Conservation (phyloP, 1,284 basidiomycete species). For the Pyrrhoderma lamaoense region DNA sequence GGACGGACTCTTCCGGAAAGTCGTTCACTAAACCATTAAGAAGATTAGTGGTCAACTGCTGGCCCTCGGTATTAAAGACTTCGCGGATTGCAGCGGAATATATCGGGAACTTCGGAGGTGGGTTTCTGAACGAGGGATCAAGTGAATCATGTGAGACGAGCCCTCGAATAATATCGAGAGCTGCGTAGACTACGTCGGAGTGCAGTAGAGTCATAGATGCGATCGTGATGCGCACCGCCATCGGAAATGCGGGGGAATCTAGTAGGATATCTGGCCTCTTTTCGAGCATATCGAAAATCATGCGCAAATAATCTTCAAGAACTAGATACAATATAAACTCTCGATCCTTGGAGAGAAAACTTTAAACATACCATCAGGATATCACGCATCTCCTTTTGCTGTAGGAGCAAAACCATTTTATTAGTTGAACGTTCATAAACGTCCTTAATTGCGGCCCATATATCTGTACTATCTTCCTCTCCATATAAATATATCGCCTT, state of each 20-base stretch:
- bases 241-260: conserved; percentile 65
- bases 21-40: conserved; percentile 76
- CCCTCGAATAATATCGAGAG: conserved; percentile 74
- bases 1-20: conserved; percentile 83
- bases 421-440: conserved; percentile 72
- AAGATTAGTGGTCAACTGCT: conserved; percentile 63
- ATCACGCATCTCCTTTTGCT: conserved; percentile 57
- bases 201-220: conserved; percentile 75
- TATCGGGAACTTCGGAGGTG: conserved; percentile 54
- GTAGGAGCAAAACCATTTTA: conserved; percentile 61
- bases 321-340: conserved; percentile 43
- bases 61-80: conserved; percentile 69
- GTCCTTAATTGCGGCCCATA: conserved; percentile 52
- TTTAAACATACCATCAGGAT: conserved; percentile 70
- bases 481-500: conserved; percentile 76
- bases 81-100: conserved; percentile 64
- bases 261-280: conserved; percentile 73
- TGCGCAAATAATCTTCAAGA: conserved; percentile 90
- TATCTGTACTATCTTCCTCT: conserved; percentile 43
- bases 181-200: conserved; percentile 72
- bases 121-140: conserved; percentile 33
- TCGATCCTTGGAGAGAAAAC: conserved; percentile 9
- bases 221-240: conserved; percentile 70
- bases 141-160: conserved; percentile 72
- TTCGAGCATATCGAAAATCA: conserved; percentile 66